Percentiles rank a stretch among this genome's conserved stretches.
These are phyloP conservation scores for Corymbia calophylla DNA, from an alignment of 441 rosid genomes.

Conservation along the genomic window DNA sequence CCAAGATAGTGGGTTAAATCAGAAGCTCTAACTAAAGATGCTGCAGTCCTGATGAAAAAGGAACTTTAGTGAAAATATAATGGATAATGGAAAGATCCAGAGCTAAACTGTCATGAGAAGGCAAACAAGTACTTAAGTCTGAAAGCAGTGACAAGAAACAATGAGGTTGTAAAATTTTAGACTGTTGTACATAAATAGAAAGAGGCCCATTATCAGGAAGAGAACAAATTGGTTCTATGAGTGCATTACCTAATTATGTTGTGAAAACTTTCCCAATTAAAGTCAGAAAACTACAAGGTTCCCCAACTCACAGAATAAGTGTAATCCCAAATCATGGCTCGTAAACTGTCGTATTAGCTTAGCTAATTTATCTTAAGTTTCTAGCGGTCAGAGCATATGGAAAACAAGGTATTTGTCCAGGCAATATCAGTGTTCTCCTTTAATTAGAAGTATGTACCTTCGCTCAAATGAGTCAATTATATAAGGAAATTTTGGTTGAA, in stretches of 20 bases:
- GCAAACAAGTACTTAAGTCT: background rate
- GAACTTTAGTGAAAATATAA: background rate
- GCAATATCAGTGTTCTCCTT: background rate
- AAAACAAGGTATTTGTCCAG: background rate
- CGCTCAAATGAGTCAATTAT: constrained; percentile 90
- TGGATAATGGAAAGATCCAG: background rate
- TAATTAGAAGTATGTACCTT: constrained; percentile 36
- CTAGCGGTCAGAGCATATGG: background rate
- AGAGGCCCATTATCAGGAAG: background rate
- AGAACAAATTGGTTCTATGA: background rate
- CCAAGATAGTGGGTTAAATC: constrained; percentile 26
- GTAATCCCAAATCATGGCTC: background rate
- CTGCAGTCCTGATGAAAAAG: constrained; percentile 54
- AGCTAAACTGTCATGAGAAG: background rate
- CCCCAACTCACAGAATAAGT: background rate
- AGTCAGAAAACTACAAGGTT: background rate
- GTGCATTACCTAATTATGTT: background rate
- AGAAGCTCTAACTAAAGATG: constrained; percentile 54
- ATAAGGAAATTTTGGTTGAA: constrained; percentile 92
- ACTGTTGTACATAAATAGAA: background rate
- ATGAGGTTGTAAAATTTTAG: background rate
- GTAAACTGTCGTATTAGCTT: background rate
- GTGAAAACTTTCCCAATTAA: background rate
- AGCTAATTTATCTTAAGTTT: background rate
- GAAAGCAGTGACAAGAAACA: background rate